Conservation (phyloP, 2,329 filamentous ascomycete species). For the Macrophomina phaseolina region DNA sequence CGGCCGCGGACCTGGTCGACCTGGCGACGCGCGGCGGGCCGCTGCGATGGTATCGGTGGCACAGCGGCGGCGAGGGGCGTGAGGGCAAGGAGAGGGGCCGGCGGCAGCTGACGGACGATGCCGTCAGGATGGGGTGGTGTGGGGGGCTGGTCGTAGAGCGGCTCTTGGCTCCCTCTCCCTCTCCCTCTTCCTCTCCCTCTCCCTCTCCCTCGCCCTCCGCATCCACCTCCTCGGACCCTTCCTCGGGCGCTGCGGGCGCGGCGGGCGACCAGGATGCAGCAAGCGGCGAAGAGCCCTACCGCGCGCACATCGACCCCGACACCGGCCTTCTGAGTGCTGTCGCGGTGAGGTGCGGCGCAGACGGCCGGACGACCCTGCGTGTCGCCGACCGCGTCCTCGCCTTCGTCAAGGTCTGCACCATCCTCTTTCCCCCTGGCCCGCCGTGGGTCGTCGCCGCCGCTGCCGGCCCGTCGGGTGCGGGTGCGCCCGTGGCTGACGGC, state of each 20-base stretch:
- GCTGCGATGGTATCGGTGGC: constrained; percentile 18
- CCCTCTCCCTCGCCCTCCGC: too few species aligned
- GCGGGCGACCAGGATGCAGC: too few species aligned
- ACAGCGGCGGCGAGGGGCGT: neutral
- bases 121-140: neutral
- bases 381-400: neutral
- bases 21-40: constrained; percentile 4
- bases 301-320: neutral
- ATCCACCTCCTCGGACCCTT: neutral
- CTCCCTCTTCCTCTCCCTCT: too few species aligned
- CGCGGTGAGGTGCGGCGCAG: too few species aligned
- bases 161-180: too few species aligned
- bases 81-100: neutral
- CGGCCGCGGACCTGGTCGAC: constrained; percentile 4
- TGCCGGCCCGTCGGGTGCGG: neutral
- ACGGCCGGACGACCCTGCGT: neutral
- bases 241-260: neutral
- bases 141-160: neutral
- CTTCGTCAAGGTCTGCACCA: constrained; percentile 1
- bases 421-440: neutral
- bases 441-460: neutral
- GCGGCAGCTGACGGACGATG: neutral
- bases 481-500: too few species aligned
- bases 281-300: too few species aligned
- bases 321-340: neutral